Percentiles rank a stretch among this genome's conserved stretches.
These are phyloP conservation scores for Adansonia madagascariensis DNA, from an alignment of 441 rosid species.

Conservation along the genomic window DNA sequence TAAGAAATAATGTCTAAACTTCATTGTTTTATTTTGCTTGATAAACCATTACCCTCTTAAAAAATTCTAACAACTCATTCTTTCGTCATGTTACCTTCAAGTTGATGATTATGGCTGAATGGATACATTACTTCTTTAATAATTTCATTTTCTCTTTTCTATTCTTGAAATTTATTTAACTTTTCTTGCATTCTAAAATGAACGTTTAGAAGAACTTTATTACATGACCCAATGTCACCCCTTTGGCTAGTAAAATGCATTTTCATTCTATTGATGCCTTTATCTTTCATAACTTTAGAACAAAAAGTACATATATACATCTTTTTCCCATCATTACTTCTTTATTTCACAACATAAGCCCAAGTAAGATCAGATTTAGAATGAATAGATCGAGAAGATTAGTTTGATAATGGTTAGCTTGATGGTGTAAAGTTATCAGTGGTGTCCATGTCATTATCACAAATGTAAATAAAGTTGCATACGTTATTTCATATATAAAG, in stretches of 20 bases:
- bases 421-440: not conserved
- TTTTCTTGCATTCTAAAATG: not conserved
- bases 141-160: not conserved
- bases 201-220: not conserved
- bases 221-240: not conserved
- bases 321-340: not conserved
- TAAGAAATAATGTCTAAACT: not conserved
- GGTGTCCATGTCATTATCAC: not conserved
- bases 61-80: not conserved
- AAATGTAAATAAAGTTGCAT: too few species aligned
- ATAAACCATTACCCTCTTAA: not conserved
- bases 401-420: not conserved
- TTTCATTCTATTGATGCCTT: slow-evolving; percentile 8
- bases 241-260: slow-evolving; percentile 8
- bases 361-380: not conserved
- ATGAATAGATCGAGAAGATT: too few species aligned
- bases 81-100: not conserved
- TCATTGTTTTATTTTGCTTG: not conserved
- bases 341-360: not conserved
- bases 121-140: not conserved
- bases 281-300: not conserved
- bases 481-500: too few species aligned
- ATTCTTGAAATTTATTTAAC: not conserved
- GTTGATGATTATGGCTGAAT: not conserved
- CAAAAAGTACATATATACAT: not conserved